Base-by-base conservation (phyloP, 495 filamentous ascomycete species). In the Aspergillus conjunctus region DNA sequence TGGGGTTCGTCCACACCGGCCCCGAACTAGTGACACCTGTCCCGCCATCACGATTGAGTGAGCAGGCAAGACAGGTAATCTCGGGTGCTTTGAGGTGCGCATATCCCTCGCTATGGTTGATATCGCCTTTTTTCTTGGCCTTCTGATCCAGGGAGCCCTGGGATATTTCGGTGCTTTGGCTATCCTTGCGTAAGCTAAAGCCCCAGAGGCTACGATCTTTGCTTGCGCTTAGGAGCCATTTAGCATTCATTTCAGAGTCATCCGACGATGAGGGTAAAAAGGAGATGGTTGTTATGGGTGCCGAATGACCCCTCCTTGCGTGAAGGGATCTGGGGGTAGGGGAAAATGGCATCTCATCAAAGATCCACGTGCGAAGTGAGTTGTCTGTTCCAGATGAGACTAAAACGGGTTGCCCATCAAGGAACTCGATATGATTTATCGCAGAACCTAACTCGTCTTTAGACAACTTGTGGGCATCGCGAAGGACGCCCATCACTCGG, bases 191-290 rank as follows among this genome's bases (percentile, higher is more conserved):
- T 62, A 98, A 73, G 80, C 93, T 97, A 83, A 94, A 93, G 15
- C 89, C 93, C 93, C 95, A 97, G 12, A 98, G 78, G 74, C 91
- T 95, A 60, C 91, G 81, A 70, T 98, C 94, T 67, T 85, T 81
- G 51, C 91, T 91, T 54, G 88, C 91, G 67, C 91, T 96, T 49
- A 99, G 80, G 26, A 99, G 78, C 93, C 96, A 99, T 74, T 99
- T 98, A 1, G 92, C 92, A 34, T 82, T 84, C 51, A 84, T 86
- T 66, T 96, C 92, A n/a, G 91, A 85, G 8, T 91, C 92, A 66
- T 96, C 93, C 5, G 93, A 91, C 50, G 91, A 85, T 2, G 89
- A 79, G 7, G 95, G 93, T 50, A 96, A 71, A 72, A 97, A 98
- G 43, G 85, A 79, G 17, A 99, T 76, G 33, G 82, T 82, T 30